Conservation (phyloP, 805 yeast species). For the Schizosaccharomyces lindneri region DNA sequence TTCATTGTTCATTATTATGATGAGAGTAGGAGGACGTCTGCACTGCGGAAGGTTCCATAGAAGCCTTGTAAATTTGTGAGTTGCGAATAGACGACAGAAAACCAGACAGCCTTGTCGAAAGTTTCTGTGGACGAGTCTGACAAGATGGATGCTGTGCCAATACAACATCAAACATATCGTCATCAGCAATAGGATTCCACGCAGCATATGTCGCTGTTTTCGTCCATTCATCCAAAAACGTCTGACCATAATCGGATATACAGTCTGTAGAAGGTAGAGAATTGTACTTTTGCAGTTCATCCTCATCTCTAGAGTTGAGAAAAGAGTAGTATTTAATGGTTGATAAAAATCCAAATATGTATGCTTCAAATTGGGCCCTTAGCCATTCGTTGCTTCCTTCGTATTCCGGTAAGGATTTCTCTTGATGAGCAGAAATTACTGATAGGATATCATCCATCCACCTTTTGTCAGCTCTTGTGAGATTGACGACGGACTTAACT, state of each 20-base stretch:
- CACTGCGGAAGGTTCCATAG: not conserved
- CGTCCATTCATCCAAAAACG: constrained; percentile 30
- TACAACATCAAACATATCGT: constrained; percentile 39
- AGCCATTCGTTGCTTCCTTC: constrained; percentile 73
- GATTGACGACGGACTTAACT: constrained; percentile 21
- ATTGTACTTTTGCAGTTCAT: constrained; percentile 2
- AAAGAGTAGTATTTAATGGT: constrained; percentile 47
- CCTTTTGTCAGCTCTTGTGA: constrained; percentile 39
- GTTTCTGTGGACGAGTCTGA: not conserved
- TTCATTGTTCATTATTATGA: not conserved
- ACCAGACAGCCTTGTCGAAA: not conserved
- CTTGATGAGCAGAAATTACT: constrained; percentile 23
- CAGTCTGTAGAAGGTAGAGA: constrained; percentile 15
- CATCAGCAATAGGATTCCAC: constrained; percentile 35
- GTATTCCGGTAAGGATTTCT: constrained; percentile 11
- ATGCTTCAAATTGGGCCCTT: constrained; percentile 73
- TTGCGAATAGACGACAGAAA: not conserved
- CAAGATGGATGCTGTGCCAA: constrained; percentile 19
- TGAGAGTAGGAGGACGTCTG: not conserved
- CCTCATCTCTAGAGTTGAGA: constrained; percentile 13
- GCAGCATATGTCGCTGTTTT: constrained; percentile 28
- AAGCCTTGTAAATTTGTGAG: no score
- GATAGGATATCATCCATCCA: constrained; percentile 39
- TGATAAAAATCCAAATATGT: constrained; percentile 49
- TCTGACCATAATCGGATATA: constrained; percentile 19